phyloP scores from a whole-genome alignment of 2,329 filamentous ascomycete species.

The Penicillium sp. region DNA sequence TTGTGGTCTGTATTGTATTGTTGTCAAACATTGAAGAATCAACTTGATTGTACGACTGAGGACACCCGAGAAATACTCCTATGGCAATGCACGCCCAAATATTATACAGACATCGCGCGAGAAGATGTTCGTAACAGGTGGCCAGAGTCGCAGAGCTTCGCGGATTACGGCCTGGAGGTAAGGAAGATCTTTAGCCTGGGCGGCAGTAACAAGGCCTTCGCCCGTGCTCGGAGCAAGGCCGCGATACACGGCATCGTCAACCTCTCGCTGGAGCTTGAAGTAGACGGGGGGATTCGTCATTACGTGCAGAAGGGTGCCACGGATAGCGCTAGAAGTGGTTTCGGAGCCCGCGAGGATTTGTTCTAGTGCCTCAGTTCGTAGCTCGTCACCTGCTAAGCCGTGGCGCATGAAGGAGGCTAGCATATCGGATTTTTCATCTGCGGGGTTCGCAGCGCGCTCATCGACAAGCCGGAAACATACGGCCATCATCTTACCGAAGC shows the following conservation, averaged over 20 bases:
- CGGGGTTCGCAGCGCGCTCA: slow-evolving; percentile 20
- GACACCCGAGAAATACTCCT: too few relatives aligned
- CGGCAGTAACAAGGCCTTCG: slow-evolving; percentile 17
- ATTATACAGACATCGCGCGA: slow-evolving; percentile 13
- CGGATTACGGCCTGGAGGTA: slow-evolving; percentile 34
- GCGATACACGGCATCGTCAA: slow-evolving; percentile 17
- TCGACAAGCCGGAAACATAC: slow-evolving; percentile 19
- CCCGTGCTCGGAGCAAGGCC: slow-evolving; percentile 3
- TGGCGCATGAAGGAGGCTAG: slow-evolving; percentile 32
- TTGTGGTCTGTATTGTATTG: too few relatives aligned
- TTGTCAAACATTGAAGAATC: neutral
- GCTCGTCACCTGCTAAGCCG: slow-evolving; percentile 19
- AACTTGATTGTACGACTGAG: neutral
- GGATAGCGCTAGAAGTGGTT: slow-evolving; percentile 20
- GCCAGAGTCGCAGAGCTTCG: slow-evolving; percentile 27
- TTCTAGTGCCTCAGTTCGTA: slow-evolving; percentile 19
- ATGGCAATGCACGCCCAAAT: neutral
- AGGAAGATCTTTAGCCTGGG: slow-evolving; percentile 27
- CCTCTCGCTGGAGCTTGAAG: slow-evolving; percentile 18
- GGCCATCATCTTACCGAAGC: slow-evolving; percentile 27
- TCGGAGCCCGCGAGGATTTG: slow-evolving; percentile 24
- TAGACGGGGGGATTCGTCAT: slow-evolving; percentile 20
- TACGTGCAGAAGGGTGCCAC: slow-evolving; percentile 17
- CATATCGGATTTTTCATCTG: slow-evolving; percentile 27
- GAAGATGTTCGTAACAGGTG: slow-evolving; percentile 19